A percentile compares a stretch with the other conserved stretches of the same genome.
Evolutionary conservation across 306 rosid species (phyloP).

Genomic region (Trifolium repens): DNA sequence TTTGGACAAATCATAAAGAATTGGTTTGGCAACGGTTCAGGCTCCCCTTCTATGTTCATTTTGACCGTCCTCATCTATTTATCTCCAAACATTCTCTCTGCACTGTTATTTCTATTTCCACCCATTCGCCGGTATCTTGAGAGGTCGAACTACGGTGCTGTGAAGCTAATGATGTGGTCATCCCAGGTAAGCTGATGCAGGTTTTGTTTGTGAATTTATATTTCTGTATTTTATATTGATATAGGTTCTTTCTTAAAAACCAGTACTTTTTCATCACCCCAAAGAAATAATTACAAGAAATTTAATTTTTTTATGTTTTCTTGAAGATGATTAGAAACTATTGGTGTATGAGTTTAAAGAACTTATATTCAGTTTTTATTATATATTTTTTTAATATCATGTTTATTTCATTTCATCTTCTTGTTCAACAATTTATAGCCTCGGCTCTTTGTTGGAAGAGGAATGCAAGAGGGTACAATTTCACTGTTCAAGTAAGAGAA

Average conservation of each 20-base stretch:
- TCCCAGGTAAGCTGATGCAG: constrained; percentile 72
- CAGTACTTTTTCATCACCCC: constrained; percentile 26
- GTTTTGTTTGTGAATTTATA: constrained; percentile 26
- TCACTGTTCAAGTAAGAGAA: constrained; percentile 74
- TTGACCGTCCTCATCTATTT: constrained; percentile 80
- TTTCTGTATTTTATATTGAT: constrained; percentile 23
- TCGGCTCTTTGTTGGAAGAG: constrained; percentile 97
- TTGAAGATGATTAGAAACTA: too few relatives aligned
- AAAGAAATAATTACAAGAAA: constrained; percentile 30
- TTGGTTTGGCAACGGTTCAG: constrained; percentile 89
- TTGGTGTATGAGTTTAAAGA: too few relatives aligned
- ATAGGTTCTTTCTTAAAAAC: constrained; percentile 15
- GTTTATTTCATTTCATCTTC: constrained; percentile 14
- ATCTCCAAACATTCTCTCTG: constrained; percentile 87
- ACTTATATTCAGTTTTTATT: background rate
- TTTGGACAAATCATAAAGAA: constrained; percentile 79
- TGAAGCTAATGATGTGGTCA: constrained; percentile 94
- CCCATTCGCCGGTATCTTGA: constrained; percentile 78
- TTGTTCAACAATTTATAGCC: constrained; percentile 58
- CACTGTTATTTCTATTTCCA: constrained; percentile 79
- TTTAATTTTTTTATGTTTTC: background rate
- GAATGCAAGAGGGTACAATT: constrained; percentile 92
- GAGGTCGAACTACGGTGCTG: constrained; percentile 60
- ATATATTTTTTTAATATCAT: background rate
- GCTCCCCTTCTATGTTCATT: constrained; percentile 91